These are phyloP conservation scores for Fusarium anthophilum DNA, from an alignment of 2,329 filamentous ascomycete species.

Conservation along the genomic window DNA sequence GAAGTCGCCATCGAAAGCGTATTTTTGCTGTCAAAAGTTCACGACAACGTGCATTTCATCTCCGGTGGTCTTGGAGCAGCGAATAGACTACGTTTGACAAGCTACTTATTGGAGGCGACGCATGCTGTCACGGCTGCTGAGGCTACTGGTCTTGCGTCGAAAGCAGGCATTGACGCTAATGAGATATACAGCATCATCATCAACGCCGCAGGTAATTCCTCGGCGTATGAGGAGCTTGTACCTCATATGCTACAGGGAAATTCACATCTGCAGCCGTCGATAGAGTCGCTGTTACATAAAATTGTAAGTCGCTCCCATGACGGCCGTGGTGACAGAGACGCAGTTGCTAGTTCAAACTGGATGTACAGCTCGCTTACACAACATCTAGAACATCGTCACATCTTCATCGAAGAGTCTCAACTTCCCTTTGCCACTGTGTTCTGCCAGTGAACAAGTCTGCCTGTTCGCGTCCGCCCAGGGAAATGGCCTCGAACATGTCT, in stretches of 20 bases:
- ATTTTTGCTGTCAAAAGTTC: rapidly evolving
- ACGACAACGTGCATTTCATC: background rate
- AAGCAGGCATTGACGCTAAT: background rate
- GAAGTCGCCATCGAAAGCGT: rapidly evolving
- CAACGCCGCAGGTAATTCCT: background rate
- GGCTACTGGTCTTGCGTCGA: background rate
- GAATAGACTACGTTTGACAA: background rate
- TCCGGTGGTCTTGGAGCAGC: background rate
- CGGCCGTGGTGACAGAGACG: background rate
- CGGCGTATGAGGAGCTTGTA: background rate
- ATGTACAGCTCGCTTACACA: background rate
- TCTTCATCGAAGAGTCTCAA: background rate
- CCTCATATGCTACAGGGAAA: background rate
- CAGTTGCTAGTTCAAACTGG: rapidly evolving
- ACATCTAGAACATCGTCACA: background rate
- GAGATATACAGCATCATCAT: background rate
- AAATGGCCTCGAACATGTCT: background rate
- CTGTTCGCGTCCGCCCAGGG: background rate
- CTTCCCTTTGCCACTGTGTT: background rate
- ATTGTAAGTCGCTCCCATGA: background rate
- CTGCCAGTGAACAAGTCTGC: background rate
- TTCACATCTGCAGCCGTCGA: rapidly evolving
- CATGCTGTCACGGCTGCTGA: background rate
- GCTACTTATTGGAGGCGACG: background rate
- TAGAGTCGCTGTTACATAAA: background rate